Base-by-base conservation (phyloP, 257 asterid species). In the Nicotiana paniculata region DNA sequence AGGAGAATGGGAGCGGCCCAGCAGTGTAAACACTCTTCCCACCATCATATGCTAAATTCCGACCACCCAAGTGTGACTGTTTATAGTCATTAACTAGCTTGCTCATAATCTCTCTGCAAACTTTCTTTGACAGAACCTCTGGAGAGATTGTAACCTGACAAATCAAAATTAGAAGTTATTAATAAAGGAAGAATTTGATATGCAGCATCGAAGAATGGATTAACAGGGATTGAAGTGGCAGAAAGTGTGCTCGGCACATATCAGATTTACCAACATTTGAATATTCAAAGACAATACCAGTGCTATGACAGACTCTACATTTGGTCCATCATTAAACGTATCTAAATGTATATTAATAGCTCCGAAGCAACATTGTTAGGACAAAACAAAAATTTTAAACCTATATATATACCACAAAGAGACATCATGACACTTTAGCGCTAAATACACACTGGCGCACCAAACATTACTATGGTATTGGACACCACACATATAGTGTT, bases 1-100 rank as follows among this genome's bases (percentile, higher is more conserved):
- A 90, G 0, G 32, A 0, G 53, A 95, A 95, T 0, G 99, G 98
- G 82, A 95, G 76, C 5, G 81, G 63, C 1, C 97, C 97, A 0
- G 97, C 98, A 35, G 93, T 80, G 57, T 92, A 95, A 39, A 84
- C 92, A 82, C 93, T 91, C 48, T 93, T 95, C 3, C 94, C 46
- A 0, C 99, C 98, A 77, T 95, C 99, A 61, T 91, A 95, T 0
- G 97, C 99, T 2, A 95, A 35, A 72, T 0, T 33, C n/a, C 85
- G 58, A 30, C 77, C 81, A 0, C 96, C 93, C 85, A 95, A 16
- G 67, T 91, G 92, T 0, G 97, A 89, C 3, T 77, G 65, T 0
- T 46, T 28, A 48, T 63, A 91, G 0, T 62, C 64, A 0, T 17
- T 3, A 3, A 88, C 93, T 2, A 95, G 86, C 75, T 88, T 77